These are phyloP conservation scores for Coccomyxa sp. DNA, from an alignment of 139 green algal species.

Conservation along the genomic window DNA sequence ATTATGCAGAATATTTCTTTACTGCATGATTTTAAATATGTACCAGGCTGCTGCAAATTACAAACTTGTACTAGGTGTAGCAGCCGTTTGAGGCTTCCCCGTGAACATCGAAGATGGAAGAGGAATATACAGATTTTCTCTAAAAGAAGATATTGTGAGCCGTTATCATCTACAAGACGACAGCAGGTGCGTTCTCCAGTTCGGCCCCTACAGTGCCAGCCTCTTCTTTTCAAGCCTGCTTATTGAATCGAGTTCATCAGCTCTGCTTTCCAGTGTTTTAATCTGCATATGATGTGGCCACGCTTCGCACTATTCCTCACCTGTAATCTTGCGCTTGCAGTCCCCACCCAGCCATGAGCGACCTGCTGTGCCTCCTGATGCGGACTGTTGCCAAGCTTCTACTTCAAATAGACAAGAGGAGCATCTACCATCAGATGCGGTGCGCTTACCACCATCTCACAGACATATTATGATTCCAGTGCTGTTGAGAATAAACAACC, in stretches of 20 bases:
- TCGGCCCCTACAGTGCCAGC: neutral
- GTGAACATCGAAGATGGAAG: too few relatives aligned
- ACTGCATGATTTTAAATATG: too few relatives aligned
- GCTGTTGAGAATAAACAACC: neutral
- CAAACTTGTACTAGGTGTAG: too few relatives aligned
- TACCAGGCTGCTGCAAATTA: neutral
- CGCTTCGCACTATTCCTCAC: neutral
- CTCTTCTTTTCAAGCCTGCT: neutral
- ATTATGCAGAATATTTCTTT: too few relatives aligned
- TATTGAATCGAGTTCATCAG: neutral
- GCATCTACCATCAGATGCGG: neutral
- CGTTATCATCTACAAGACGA: too few relatives aligned
- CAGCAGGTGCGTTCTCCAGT: neutral
- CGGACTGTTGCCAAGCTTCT: neutral
- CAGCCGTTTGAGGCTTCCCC: too few relatives aligned
- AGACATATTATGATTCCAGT: too few relatives aligned
- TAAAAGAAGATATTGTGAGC: too few relatives aligned
- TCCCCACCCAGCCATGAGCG: neutral
- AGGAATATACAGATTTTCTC: too few relatives aligned
- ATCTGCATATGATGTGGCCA: neutral
- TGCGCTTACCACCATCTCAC: neutral
- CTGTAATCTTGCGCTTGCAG: neutral
- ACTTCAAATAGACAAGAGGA: conserved; percentile 1
- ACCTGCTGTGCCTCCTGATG: neutral
- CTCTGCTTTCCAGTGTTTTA: neutral